Evolutionary conservation across 192 early-diverging fungal species (phyloP), one percentile per base, ranked within the genome.

Genomic region (Chytriomyces hyalinus): DNA sequence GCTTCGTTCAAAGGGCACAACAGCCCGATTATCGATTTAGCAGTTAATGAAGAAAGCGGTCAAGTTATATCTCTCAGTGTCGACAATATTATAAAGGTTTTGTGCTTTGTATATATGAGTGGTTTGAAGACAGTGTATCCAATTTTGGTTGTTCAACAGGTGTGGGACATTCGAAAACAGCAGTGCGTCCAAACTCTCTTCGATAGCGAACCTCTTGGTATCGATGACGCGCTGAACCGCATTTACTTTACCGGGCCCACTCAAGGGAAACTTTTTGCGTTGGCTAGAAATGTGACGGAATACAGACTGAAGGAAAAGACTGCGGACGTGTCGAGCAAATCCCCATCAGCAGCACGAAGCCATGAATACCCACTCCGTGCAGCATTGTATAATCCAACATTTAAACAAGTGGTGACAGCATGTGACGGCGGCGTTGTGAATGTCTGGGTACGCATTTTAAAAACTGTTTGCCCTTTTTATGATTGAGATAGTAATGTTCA

Each of bases 91-190:
- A 80, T 87, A 45, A 85, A 85, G 63, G 77, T 87, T 9, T 9
- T 10, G 44, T 57, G 1, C 9, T 47, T 13, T 65, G 13, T n/a
- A 57, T 20, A 13, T 20, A 1, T 57, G 51, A 4, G 13, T 57
- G 53, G 20, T 65, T 15, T 22, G 45, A 67, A 67, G 8, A 11
- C 22, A 36, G 36, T 36, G 36, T 4, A 24, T 1, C 3, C 6
- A 5, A 20, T 63, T 7, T 36, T 1, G 8, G 20, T 20, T 59
- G 4, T 59, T 59, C 57, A n/a, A 10, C 70, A 73, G 72, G 65
- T 79, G 7, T 89, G 86, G 86, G 88, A 89, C 76, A 87, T 89
- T 61, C 78, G 88, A 0, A 86, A 86, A 61, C 85, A 86, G 65
- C 45, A 48, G 8, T 89, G 88, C 72, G 70, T 89, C 6, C 88